Conservation (phyloP, 768 basidiomycete species). For the Hysterangium stoloniferum region DNA sequence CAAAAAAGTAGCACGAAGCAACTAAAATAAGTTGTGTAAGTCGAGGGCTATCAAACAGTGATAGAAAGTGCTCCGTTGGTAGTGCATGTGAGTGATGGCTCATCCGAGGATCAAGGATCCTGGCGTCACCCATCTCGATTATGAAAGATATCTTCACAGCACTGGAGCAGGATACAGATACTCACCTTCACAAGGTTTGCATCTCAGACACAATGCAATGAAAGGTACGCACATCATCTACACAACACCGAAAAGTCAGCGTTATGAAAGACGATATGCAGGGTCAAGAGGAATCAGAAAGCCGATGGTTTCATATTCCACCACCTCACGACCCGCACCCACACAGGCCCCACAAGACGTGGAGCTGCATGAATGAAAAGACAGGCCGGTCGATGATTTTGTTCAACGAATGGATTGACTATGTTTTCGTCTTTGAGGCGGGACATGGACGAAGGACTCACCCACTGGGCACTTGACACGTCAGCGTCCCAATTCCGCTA, state of each 20-base stretch:
- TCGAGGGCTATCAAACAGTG: background rate
- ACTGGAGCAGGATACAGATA: background rate
- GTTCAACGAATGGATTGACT: constrained; percentile 14
- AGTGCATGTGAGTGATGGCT: constrained; percentile 13
- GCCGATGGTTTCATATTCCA: constrained; percentile 12
- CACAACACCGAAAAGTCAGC: background rate
- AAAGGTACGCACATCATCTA: background rate
- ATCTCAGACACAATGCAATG: background rate
- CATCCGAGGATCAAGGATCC: constrained; percentile 9
- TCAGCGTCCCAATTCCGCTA: background rate
- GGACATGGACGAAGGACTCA: background rate
- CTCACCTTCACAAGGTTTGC: background rate
- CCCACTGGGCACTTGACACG: background rate
- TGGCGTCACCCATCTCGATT: constrained; percentile 9
- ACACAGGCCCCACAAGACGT: background rate
- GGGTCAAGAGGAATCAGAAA: constrained; percentile 4
- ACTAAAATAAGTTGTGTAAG: background rate
- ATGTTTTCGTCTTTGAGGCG: constrained; percentile 7
- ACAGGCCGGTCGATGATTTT: background rate
- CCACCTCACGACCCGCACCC: constrained; percentile 7
- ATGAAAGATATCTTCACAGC: constrained; percentile 11
- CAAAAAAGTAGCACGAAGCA: background rate
- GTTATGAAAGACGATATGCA: background rate
- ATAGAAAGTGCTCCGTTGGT: constrained; percentile 10
- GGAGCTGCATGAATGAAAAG: background rate